These are phyloP conservation scores for Physcomitrium patens DNA, from an alignment of 225 moss, liverwort and hornwort species.

Conservation along the genomic window DNA sequence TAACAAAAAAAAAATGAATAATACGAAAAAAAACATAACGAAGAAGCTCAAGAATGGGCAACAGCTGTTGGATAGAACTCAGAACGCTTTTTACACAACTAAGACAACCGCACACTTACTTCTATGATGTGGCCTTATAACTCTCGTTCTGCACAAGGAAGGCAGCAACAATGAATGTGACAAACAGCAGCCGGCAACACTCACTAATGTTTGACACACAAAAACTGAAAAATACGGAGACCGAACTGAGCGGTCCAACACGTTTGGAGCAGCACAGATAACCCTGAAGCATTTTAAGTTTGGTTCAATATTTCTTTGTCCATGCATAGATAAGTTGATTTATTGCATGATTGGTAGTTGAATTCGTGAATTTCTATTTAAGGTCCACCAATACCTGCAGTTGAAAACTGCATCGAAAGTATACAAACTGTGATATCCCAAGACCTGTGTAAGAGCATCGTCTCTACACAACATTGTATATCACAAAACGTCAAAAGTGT, in stretches of 20 bases:
- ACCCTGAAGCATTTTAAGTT: background rate
- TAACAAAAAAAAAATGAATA: slow-evolving; percentile 6
- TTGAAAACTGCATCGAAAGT: slow-evolving; percentile 26
- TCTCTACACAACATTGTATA: slow-evolving; percentile 30
- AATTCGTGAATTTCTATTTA: slow-evolving; percentile 28
- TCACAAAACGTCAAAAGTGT: slow-evolving; percentile 38
- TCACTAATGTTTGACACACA: background rate
- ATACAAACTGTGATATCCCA: slow-evolving; percentile 27
- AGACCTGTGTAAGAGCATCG: slow-evolving; percentile 22
- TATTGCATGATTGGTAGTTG: slow-evolving; percentile 24
- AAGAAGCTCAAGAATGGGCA: background rate
- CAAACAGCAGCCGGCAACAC: slow-evolving; percentile 18
- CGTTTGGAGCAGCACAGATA: background rate
- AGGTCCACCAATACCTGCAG: slow-evolving; percentile 36
- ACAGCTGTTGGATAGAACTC: slow-evolving; percentile 6
- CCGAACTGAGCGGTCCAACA: slow-evolving; percentile 10
- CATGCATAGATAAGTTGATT: slow-evolving; percentile 26
- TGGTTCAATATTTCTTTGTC: slow-evolving; percentile 19
- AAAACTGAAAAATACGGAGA: background rate
- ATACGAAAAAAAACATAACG: background rate
- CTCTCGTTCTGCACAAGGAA: slow-evolving; percentile 12
- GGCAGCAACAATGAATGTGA: slow-evolving; percentile 4
- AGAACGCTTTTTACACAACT: background rate
- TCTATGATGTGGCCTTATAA: slow-evolving; percentile 12
- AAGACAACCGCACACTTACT: slow-evolving; percentile 23